A percentile compares a stretch with the other conserved stretches of the same genome.
Evolutionary conservation across 169 alveolate genomes (phyloP).

Genomic region (Plasmodium knowlesi): DNA sequence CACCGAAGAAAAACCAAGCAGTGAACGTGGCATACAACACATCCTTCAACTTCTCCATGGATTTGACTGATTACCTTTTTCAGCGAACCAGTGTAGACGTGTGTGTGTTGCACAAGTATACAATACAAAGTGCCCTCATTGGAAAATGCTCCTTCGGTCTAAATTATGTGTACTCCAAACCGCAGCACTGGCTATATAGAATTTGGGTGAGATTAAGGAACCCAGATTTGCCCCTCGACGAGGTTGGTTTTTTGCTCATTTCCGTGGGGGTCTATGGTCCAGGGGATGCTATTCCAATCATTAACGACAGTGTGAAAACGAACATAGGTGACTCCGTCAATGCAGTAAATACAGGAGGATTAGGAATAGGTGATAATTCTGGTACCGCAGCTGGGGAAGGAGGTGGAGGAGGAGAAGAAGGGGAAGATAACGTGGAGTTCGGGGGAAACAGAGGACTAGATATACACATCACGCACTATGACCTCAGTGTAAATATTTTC

Average conservation of each 20-base stretch:
- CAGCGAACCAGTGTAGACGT: conserved; percentile 85
- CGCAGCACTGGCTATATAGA: conserved; percentile 89
- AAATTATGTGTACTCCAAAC: conserved; percentile 85
- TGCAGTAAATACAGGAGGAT: neutral
- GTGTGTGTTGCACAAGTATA: conserved; percentile 85
- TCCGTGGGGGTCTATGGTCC: conserved; percentile 90
- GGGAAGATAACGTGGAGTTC: neutral
- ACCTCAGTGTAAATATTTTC: conserved; percentile 51
- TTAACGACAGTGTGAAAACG: conserved; percentile 82
- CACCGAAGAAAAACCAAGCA: conserved; percentile 83
- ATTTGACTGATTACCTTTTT: conserved; percentile 83
- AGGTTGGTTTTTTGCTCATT: conserved; percentile 82
- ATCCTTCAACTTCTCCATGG: conserved; percentile 85
- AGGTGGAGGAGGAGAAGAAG: neutral
- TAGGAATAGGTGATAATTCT: neutral
- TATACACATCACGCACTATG: conserved; percentile 64
- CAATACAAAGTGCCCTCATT: conserved; percentile 85
- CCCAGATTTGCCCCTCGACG: conserved; percentile 78
- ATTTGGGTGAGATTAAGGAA: conserved; percentile 87
- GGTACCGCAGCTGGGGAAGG: conserved; percentile 6
- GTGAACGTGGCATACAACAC: conserved; percentile 86
- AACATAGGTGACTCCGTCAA: neutral
- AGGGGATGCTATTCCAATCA: conserved; percentile 88
- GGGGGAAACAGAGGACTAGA: conserved; percentile 45
- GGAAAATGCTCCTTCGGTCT: conserved; percentile 88